Base-by-base conservation (phyloP, 106 monocot species). In the Amphibolis antarctica region DNA sequence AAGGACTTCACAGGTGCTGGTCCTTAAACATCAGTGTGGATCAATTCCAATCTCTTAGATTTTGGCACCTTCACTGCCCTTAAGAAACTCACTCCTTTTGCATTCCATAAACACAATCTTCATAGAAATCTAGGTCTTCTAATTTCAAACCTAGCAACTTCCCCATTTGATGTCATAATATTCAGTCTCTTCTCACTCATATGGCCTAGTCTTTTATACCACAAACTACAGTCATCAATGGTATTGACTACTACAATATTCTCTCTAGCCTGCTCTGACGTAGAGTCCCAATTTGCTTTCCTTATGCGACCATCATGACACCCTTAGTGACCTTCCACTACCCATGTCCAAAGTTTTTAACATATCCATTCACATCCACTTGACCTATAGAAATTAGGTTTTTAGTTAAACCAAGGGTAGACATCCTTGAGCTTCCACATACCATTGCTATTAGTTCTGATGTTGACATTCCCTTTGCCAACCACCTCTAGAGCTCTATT, bases 51-150 rank as follows among this genome's bases (percentile, higher is more conserved):
- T n/a, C n/a, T n/a, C n/a, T n/a, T n/a, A n/a, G n/a, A n/a, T n/a
- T n/a, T n/a, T n/a, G n/a, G n/a, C n/a, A n/a, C n/a, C n/a, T n/a
- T n/a, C n/a, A n/a, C n/a, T n/a, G n/a, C n/a, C n/a, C n/a, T n/a
- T n/a, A n/a, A n/a, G n/a, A n/a, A n/a, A n/a, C n/a, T n/a, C n/a
- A n/a, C n/a, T n/a, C n/a, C 22, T 42, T 63, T 44, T 63, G 42
- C n/a, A 43, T 63, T 13, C 63, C 63, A 43, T 44, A 21, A 44
- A 63, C 21, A 43, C 42, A 63, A 10, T 63, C 30, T 43, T 63
- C 63, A 63, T 10, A 63, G 1, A 42, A 43, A 43, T 21, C 25
- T 4, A 63, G 4, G 5, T 63, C 7, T 18, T 44, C 10, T 10
- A 23, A 63, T 3, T 28, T 63, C 63, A 63, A n/a, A n/a, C n/a